Conservation (phyloP, 768 basidiomycete genomes). For the Lactarius hatsudake region DNA sequence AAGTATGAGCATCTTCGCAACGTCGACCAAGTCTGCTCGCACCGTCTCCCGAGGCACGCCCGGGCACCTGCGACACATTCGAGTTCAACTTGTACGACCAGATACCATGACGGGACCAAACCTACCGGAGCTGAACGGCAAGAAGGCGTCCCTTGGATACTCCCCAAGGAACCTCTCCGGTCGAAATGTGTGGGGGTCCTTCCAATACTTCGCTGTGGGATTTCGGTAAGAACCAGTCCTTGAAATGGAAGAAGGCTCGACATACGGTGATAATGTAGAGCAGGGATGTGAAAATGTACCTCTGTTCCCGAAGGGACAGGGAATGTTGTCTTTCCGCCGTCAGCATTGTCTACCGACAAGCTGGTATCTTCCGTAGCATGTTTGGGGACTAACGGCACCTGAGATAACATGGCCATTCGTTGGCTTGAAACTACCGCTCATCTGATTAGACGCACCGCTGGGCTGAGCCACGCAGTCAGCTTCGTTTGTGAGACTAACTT, state of each 20-base stretch:
- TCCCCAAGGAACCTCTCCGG: constrained; percentile 37
- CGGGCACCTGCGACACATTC: constrained; percentile 17
- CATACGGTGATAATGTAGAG: constrained; percentile 53
- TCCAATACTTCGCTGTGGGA: constrained; percentile 54
- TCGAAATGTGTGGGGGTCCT: constrained; percentile 48
- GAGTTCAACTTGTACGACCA: background rate
- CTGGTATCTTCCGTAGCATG: constrained; percentile 45
- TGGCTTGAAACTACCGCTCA: background rate
- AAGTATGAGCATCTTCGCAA: background rate
- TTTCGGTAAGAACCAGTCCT: background rate
- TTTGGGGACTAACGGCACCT: constrained; percentile 47
- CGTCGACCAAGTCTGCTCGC: background rate
- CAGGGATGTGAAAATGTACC: constrained; percentile 35
- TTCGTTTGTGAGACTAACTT: background rate
- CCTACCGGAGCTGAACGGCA: constrained; percentile 34
- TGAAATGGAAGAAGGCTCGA: no score
- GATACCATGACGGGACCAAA: background rate
- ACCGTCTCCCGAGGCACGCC: constrained; percentile 30
- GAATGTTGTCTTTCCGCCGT: constrained; percentile 41
- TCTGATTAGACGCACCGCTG: constrained; percentile 5
- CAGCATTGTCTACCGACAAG: constrained; percentile 35
- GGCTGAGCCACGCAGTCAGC: constrained; percentile 5
- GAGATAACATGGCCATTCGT: constrained; percentile 27
- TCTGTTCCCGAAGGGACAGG: constrained; percentile 44
- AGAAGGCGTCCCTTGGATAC: constrained; percentile 36